Evolutionary conservation across 1,284 basidiomycete species (phyloP).

Genomic region (Anthracocystis panici-leucophaei): DNA sequence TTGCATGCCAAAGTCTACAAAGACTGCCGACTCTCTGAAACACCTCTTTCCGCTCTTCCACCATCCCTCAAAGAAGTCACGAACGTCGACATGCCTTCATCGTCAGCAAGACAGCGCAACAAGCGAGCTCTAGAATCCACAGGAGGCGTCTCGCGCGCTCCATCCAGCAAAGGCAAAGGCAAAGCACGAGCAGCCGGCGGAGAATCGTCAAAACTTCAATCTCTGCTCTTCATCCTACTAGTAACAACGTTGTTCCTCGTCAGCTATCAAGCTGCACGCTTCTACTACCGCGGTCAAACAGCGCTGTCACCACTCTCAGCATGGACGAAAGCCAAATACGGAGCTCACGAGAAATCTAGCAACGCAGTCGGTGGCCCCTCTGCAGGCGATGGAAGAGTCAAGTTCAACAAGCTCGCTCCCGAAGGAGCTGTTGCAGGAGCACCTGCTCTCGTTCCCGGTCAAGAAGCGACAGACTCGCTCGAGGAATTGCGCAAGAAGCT

Average conservation of each 20-base stretch:
- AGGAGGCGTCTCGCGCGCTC: conserved; percentile 28
- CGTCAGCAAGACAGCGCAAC: conserved; percentile 48
- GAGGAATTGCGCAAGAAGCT: conserved; percentile 32
- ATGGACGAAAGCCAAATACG: conserved; percentile 46
- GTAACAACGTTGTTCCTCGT: conserved; percentile 36
- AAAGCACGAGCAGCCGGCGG: conserved; percentile 10
- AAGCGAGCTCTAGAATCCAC: conserved; percentile 41
- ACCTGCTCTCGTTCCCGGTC: conserved; percentile 46
- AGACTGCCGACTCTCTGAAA: not conserved
- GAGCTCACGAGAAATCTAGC: conserved; percentile 16
- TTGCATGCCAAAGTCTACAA: not conserved
- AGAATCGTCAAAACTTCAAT: conserved; percentile 31
- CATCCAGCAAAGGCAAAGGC: conserved; percentile 14
- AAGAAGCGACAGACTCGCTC: conserved; percentile 29
- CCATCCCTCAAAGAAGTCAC: not conserved
- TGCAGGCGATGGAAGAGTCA: conserved; percentile 13
- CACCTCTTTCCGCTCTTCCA: not conserved
- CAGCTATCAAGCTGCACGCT: conserved; percentile 37
- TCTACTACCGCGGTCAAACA: conserved; percentile 38
- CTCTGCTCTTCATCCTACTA: conserved; percentile 37
- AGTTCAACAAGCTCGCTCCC: conserved; percentile 43
- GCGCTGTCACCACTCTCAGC: conserved; percentile 31
- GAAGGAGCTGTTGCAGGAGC: conserved; percentile 31
- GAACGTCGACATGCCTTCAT: conserved; percentile 29
- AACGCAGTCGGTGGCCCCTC: conserved; percentile 13